A percentile compares a stretch with the other conserved stretches of the same genome.
These are phyloP conservation scores for Mycena filopes DNA, from an alignment of 768 basidiomycete genomes.

Conservation along the genomic window DNA sequence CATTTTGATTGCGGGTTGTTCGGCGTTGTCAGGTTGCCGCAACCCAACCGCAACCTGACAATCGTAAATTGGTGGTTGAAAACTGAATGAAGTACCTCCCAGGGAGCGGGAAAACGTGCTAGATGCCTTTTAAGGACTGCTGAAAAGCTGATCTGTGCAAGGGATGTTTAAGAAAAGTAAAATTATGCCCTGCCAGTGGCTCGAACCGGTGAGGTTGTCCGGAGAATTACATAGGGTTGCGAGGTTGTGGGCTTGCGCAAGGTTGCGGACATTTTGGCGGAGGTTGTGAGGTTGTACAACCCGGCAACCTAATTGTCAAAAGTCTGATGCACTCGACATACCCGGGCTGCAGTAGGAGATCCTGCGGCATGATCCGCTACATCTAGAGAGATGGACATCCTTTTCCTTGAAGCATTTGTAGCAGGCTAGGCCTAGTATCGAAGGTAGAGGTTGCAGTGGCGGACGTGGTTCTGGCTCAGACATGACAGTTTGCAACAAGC, in stretches of 20 bases:
- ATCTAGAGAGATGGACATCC: no score
- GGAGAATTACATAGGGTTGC: neutral
- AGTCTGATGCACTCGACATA: no score
- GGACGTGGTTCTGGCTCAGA: no score
- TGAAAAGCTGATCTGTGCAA: neutral
- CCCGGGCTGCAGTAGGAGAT: no score
- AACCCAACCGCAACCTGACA: neutral
- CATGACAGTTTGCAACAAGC: no score
- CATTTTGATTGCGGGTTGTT: slow-evolving; percentile 1
- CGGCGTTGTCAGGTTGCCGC: neutral
- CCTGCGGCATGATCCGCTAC: no score
- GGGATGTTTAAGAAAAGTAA: neutral
- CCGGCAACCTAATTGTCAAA: no score
- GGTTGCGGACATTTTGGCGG: no score
- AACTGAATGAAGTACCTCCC: neutral
- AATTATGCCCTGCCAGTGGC: neutral
- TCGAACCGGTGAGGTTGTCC: neutral
- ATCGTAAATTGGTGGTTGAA: neutral
- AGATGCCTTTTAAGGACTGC: neutral
- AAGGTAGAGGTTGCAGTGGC: no score
- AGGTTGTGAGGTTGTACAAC: no score
- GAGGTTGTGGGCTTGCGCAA: neutral
- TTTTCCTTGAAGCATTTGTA: no score
- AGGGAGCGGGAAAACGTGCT: neutral
- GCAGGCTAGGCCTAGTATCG: no score